A percentile compares a stretch with the other conserved stretches of the same genome.
These are phyloP conservation scores for Ganoderma meredithae DNA, from an alignment of 1,284 basidiomycete genomes.

Conservation along the genomic window DNA sequence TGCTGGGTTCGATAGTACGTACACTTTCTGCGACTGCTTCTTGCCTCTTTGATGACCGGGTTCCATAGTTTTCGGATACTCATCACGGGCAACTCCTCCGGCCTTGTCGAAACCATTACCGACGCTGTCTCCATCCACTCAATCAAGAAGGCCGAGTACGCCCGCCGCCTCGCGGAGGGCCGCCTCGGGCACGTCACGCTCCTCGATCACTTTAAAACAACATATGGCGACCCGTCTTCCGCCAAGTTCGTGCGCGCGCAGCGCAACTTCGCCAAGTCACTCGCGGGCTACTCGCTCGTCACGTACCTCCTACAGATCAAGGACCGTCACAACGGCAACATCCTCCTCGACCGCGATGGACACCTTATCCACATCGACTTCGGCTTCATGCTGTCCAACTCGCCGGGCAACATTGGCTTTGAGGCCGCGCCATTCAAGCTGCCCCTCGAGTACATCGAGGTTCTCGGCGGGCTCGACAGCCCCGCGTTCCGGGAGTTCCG, in stretches of 20 bases:
- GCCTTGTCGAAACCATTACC: conserved; percentile 94
- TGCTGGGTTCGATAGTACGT: conserved; percentile 95
- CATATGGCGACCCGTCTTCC: conserved; percentile 89
- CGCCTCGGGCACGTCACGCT: conserved; percentile 86
- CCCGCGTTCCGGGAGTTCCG: conserved; percentile 88
- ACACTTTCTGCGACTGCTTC: background rate
- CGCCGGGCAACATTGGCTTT: conserved; percentile 97
- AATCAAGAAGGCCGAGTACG: conserved; percentile 99
- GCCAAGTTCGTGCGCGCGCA: conserved; percentile 87
- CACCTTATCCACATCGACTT: conserved; percentile 98
- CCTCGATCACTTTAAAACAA: conserved; percentile 91
- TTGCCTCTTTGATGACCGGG: background rate
- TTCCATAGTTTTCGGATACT: conserved; percentile 72
- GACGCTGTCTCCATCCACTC: conserved; percentile 99
- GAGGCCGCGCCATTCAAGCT: conserved; percentile 99
- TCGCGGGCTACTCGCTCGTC: conserved; percentile 95
- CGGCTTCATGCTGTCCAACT: conserved; percentile 97
- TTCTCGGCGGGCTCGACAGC: conserved; percentile 88
- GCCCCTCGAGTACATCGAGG: conserved; percentile 94
- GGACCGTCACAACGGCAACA: conserved; percentile 99
- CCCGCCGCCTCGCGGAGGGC: conserved; percentile 82
- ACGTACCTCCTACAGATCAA: conserved; percentile 98
- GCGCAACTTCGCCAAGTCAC: conserved; percentile 92
- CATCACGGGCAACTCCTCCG: conserved; percentile 93
- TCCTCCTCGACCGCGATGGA: conserved; percentile 93